Evolutionary conservation across 2,329 filamentous ascomycete genomes (phyloP).

Genomic region (Phyllosticta ampelicida): DNA sequence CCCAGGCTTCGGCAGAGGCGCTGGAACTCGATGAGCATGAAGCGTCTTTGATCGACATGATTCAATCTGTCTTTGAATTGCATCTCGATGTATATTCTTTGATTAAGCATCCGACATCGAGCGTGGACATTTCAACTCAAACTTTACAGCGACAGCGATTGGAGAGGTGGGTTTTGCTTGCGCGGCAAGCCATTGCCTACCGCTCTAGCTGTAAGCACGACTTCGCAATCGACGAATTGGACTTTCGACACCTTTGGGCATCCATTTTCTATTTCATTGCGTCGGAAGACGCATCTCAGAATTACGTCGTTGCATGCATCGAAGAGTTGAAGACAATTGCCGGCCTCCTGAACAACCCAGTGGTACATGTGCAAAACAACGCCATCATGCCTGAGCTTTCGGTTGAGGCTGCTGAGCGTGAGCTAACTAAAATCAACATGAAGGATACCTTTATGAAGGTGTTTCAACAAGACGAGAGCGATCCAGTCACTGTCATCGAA

Average conservation of each 20-base stretch:
- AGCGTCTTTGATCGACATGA: constrained; percentile 38
- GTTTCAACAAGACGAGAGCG: constrained; percentile 70
- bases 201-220: constrained; percentile 19
- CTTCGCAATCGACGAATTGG: constrained; percentile 31
- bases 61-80: constrained; percentile 53
- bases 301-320: constrained; percentile 52
- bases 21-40: constrained; percentile 22
- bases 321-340: constrained; percentile 50
- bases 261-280: constrained; percentile 52
- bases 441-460: constrained; percentile 93
- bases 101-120: constrained; percentile 51
- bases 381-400: constrained; percentile 82
- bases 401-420: constrained; percentile 69
- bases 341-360: constrained; percentile 34
- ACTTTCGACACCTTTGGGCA: constrained; percentile 55
- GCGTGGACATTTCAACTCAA: constrained; percentile 42
- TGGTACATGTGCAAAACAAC: constrained; percentile 67
- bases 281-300: constrained; percentile 43
- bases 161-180: constrained; percentile 48
- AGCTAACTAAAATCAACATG: constrained; percentile 84
- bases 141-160: constrained; percentile 47
- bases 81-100: constrained; percentile 55
- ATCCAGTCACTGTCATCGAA: constrained; percentile 79
- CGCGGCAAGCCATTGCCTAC: constrained; percentile 42
- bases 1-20: constrained; percentile 11